Base-by-base conservation (phyloP, 345 rosid genomes). In the Xanthoceras sorbifolium region DNA sequence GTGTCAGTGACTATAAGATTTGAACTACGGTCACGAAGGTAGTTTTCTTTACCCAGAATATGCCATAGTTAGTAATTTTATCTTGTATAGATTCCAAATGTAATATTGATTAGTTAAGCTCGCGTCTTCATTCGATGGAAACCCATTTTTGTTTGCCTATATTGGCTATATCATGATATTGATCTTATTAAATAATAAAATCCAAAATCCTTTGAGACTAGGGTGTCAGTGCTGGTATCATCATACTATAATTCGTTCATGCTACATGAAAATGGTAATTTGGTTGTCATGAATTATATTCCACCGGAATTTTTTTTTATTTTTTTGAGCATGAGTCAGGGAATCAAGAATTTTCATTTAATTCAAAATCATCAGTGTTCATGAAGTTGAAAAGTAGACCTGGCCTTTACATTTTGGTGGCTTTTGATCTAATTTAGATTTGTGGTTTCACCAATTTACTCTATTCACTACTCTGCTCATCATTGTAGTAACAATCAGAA, bases 1-100 rank as follows among this genome's bases (percentile, higher is more conserved):
- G 94, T 29, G 88, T 95, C 60, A 88, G 85, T 11, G 96, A 95
- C 82, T 93, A 90, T 80, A 85, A 80, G 77, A 84, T 64, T 79
- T 93, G 75, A 91, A 69, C 62, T 18, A 73, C 32, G 14, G 34
- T 42, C 75, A 9, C 44, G 25, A 74, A 84, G 88, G 93, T 89
- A 78, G 78, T 62, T 59, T 26, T 67, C 32, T 64, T 20, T 68
- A 75, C 64, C 31, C 82, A 73, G 52, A 69, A 66, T 17, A 50
- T 50, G 1, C 22, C 6, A 5, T n/a, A 5, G 3, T 15, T 50
- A 42, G 0, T 18, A 50, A 18, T 17, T 15, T 50, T 15, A 14
- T 20, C 57, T 0, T 50, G 57, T 50, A 12, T 50, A 50, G 4
- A 17, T 50, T 50, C 22, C 7, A 4, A 50, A 14, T 50, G 17